Evolutionary conservation across 345 rosid species (phyloP).

Genomic region (Corchorus capsularis): DNA sequence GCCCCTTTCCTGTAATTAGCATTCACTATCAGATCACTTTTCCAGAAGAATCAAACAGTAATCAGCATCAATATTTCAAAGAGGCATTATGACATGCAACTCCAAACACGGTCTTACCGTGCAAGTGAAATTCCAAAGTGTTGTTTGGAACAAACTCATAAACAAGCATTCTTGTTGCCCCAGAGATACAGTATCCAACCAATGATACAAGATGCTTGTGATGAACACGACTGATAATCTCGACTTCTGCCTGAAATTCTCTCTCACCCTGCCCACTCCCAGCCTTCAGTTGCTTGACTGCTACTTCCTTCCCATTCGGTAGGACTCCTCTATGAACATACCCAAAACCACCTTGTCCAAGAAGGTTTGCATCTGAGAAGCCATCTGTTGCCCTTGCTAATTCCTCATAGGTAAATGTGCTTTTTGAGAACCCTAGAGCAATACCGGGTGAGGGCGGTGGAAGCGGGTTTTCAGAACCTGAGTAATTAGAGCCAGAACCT

Average conservation of each 20-base stretch:
- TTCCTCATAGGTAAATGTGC: constrained; percentile 45
- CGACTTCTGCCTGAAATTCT: constrained; percentile 37
- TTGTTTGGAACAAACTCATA: constrained; percentile 57
- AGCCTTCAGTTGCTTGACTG: constrained; percentile 47
- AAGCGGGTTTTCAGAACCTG: constrained; percentile 14
- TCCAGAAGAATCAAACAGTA: background rate
- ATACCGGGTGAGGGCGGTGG: constrained; percentile 62
- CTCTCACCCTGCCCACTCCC: constrained; percentile 49
- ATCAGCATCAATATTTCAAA: background rate
- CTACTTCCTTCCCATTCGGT: constrained; percentile 46
- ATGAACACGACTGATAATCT: constrained; percentile 48
- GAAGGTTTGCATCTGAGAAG: constrained; percentile 45
- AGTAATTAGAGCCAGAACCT: constrained; percentile 23
- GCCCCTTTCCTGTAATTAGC: constrained; percentile 53
- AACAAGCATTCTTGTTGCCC: constrained; percentile 48
- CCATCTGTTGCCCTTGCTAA: constrained; percentile 44
- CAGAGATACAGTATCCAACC: constrained; percentile 52
- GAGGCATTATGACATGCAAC: background rate
- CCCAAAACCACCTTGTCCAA: constrained; percentile 57
- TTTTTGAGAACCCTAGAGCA: constrained; percentile 53
- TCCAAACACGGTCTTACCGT: constrained; percentile 33
- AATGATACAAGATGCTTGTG: constrained; percentile 51
- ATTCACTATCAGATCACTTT: background rate
- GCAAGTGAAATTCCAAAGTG: constrained; percentile 48
- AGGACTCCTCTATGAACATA: constrained; percentile 49